A percentile compares a stretch with the other conserved stretches of the same genome.
These are phyloP conservation scores for Auricularia auricula-judae DNA, from an alignment of 768 basidiomycete genomes.

Conservation along the genomic window DNA sequence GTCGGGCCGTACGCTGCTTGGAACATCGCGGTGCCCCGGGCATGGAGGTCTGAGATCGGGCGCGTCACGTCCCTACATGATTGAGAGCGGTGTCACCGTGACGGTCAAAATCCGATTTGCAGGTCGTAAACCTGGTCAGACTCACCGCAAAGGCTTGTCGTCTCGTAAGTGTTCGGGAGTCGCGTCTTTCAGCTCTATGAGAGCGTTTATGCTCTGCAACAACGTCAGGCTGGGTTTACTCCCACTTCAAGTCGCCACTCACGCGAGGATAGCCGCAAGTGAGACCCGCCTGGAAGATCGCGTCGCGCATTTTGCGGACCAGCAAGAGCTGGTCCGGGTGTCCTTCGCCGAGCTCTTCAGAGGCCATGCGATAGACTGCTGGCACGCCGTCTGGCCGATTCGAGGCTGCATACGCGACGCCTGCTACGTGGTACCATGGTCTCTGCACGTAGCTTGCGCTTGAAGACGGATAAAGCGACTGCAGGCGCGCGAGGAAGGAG, in stretches of 20 bases:
- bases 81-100: no score
- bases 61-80: slow-evolving; percentile 27
- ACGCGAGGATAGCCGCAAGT: slow-evolving; percentile 50
- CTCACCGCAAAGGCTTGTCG: slow-evolving; percentile 34
- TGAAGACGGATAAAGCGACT: slow-evolving; percentile 32
- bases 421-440: slow-evolving; percentile 51
- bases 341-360: neutral
- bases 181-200: slow-evolving; percentile 37
- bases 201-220: slow-evolving; percentile 44
- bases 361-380: neutral
- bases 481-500: slow-evolving; percentile 32
- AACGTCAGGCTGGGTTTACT: neutral
- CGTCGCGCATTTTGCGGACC: slow-evolving; percentile 48
- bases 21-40: slow-evolving; percentile 34
- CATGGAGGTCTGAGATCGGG: slow-evolving; percentile 33
- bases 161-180: slow-evolving; percentile 45
- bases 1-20: slow-evolving; percentile 45
- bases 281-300: slow-evolving; percentile 50
- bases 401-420: slow-evolving; percentile 45
- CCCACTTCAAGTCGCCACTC: slow-evolving; percentile 1
- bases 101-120: no score
- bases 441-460: slow-evolving; percentile 19
- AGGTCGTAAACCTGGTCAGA: no score
- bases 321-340: slow-evolving; percentile 30
- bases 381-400: slow-evolving; percentile 39